These are phyloP conservation scores for Entomortierella beljakovae DNA, from an alignment of 192 early-diverging fungal species.

Conservation along the genomic window DNA sequence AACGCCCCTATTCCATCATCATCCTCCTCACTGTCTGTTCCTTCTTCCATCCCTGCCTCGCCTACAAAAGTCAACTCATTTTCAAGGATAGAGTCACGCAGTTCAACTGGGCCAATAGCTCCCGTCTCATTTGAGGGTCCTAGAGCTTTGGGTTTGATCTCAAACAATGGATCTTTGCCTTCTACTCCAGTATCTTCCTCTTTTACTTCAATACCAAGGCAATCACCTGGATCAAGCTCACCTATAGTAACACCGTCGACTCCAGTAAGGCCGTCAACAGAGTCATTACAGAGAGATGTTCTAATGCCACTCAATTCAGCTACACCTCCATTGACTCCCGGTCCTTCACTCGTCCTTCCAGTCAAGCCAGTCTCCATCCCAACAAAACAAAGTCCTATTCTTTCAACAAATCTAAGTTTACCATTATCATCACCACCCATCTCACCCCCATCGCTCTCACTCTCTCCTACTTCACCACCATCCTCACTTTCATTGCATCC, in stretches of 20 bases:
- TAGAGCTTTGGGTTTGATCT: conserved; percentile 26
- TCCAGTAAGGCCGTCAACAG: background rate
- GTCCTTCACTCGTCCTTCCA: conserved; percentile 7
- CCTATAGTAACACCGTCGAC: conserved; percentile 9
- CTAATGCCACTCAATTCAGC: background rate
- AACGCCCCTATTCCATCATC: conserved; percentile 1
- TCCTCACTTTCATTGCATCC: conserved; percentile 25
- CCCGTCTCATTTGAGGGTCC: conserved; percentile 40
- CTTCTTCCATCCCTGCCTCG: background rate
- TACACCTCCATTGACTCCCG: background rate
- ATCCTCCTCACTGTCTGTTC: conserved; percentile 7
- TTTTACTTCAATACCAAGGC: background rate
- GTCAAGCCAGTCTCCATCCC: conserved; percentile 6
- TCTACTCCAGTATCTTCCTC: background rate
- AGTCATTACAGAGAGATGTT: background rate
- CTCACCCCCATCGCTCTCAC: background rate
- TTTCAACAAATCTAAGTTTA: background rate
- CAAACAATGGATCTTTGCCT: no score
- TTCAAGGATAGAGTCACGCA: conserved; percentile 21
- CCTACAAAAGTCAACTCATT: conserved; percentile 12
- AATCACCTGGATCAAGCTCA: no score
- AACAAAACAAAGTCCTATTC: background rate
- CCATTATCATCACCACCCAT: background rate
- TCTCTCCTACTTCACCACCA: conserved; percentile 9
- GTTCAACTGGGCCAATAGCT: conserved; percentile 5